Evolutionary conservation across 352 stramenopile genomes (phyloP).

Genomic region (Phytophthora parvispora): DNA sequence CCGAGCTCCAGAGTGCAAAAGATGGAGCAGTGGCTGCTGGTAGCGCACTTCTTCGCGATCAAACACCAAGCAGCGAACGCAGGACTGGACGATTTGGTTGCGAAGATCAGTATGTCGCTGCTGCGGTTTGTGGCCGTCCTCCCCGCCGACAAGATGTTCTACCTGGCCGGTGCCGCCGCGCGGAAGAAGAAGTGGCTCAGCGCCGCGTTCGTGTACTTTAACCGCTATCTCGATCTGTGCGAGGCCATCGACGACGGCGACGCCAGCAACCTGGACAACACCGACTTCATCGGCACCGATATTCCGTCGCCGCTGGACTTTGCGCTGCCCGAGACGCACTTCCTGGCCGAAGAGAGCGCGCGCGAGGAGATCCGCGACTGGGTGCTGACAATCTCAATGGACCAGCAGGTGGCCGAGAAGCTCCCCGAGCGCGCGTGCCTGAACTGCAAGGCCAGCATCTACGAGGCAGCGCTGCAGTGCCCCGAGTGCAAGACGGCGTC

Average conservation of each 20-base stretch:
- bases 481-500: conserved; percentile 79
- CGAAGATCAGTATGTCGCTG: conserved; percentile 89
- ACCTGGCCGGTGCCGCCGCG: conserved; percentile 83
- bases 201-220: conserved; percentile 96
- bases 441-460: conserved; percentile 88
- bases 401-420: conserved; percentile 95
- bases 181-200: conserved; percentile 92
- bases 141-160: conserved; percentile 97
- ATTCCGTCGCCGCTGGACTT: conserved; percentile 90
- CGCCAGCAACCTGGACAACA: conserved; percentile 91
- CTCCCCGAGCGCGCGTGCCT: conserved; percentile 79
- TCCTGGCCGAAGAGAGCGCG: conserved; percentile 81
- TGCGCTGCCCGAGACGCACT: conserved; percentile 77
- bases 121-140: conserved; percentile 92
- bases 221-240: conserved; percentile 95
- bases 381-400: conserved; percentile 97
- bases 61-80: conserved; percentile 71
- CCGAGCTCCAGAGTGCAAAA: conserved; percentile 60
- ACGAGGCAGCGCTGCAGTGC: conserved; percentile 86
- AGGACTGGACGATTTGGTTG: conserved; percentile 73
- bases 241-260: conserved; percentile 96
- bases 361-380: conserved; percentile 96
- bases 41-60: conserved; percentile 83
- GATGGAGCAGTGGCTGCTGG: conserved; percentile 83
- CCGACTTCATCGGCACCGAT: conserved; percentile 95